Evolutionary conservation across 2,329 filamentous ascomycete species (phyloP).

Genomic region (Alternaria consortialis): DNA sequence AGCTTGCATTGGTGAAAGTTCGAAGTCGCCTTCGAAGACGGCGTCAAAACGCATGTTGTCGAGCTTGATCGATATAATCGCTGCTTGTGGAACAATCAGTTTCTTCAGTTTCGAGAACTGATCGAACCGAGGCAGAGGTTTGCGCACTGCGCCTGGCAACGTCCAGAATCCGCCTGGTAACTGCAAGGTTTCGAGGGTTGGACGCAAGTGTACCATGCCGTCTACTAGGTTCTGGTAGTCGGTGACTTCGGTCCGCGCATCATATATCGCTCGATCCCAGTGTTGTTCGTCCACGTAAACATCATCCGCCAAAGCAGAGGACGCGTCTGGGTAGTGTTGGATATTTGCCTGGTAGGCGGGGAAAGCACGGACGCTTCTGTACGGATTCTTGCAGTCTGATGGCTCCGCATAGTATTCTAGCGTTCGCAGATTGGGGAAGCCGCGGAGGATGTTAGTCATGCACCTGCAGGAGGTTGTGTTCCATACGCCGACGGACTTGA

Average conservation of each 20-base stretch:
- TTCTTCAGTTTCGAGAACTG: conserved; percentile 12
- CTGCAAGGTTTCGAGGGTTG: conserved; percentile 12
- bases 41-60: conserved; percentile 24
- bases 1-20: conserved; percentile 12
- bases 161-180: conserved; percentile 30
- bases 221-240: conserved; percentile 25
- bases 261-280: conserved; percentile 21
- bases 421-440: conserved; percentile 9
- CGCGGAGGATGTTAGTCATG: conserved; percentile 12
- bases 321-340: conserved; percentile 16
- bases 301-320: neutral
- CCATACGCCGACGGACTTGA: conserved; percentile 21
- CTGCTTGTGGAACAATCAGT: conserved; percentile 22
- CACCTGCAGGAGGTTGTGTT: neutral
- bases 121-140: conserved; percentile 23
- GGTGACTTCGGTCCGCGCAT: conserved; percentile 25
- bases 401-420: conserved; percentile 25
- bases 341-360: conserved; percentile 27
- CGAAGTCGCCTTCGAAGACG: conserved; percentile 17
- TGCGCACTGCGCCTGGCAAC: conserved; percentile 21
- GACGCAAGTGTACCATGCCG: conserved; percentile 14
- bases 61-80: conserved; percentile 23
- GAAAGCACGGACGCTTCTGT: conserved; percentile 19
- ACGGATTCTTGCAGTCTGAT: conserved; percentile 21
- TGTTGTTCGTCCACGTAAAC: neutral